These are phyloP conservation scores for Solanum chiquidenum DNA, from an alignment of 257 asterid species.

Conservation along the genomic window DNA sequence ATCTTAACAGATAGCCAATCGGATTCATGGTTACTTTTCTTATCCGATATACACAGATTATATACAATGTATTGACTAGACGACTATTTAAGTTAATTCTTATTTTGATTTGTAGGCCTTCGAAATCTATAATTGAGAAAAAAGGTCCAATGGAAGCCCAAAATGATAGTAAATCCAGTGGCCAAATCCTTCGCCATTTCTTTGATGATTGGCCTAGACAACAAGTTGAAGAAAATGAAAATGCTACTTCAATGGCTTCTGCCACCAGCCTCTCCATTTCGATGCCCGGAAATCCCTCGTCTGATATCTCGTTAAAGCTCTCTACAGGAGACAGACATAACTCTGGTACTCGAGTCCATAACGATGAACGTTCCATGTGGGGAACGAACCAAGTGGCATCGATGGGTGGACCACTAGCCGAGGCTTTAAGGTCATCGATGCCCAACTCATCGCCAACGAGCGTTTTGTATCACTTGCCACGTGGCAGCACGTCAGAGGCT, in stretches of 20 bases:
- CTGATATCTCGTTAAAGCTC: slow-evolving; percentile 70
- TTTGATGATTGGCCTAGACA: slow-evolving; percentile 79
- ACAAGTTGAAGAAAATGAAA: slow-evolving; percentile 30
- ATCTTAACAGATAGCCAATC: background rate
- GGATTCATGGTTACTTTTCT: background rate
- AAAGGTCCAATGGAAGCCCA: slow-evolving; percentile 24
- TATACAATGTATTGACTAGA: background rate
- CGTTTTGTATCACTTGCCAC: slow-evolving; percentile 42
- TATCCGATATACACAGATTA: background rate
- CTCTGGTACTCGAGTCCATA: background rate
- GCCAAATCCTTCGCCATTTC: slow-evolving; percentile 53
- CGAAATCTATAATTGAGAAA: slow-evolving; percentile 20
- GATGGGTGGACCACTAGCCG: slow-evolving; percentile 84
- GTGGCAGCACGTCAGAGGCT: slow-evolving; percentile 18
- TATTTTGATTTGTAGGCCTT: slow-evolving; percentile 27
- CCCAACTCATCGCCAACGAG: slow-evolving; percentile 68
- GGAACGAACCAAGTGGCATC: slow-evolving; percentile 30
- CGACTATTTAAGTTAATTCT: background rate
- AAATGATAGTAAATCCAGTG: slow-evolving; percentile 17
- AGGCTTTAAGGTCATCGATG: slow-evolving; percentile 67
- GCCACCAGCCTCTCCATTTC: slow-evolving; percentile 57
- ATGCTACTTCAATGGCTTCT: slow-evolving; percentile 13
- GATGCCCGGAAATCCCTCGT: slow-evolving; percentile 35
- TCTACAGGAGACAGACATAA: slow-evolving; percentile 42
- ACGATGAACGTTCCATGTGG: slow-evolving; percentile 25